Percentiles rank a stretch among this genome's conserved stretches.
phyloP scores from a whole-genome alignment of 140 eudicot species.

The Ambrosia hybrid region DNA sequence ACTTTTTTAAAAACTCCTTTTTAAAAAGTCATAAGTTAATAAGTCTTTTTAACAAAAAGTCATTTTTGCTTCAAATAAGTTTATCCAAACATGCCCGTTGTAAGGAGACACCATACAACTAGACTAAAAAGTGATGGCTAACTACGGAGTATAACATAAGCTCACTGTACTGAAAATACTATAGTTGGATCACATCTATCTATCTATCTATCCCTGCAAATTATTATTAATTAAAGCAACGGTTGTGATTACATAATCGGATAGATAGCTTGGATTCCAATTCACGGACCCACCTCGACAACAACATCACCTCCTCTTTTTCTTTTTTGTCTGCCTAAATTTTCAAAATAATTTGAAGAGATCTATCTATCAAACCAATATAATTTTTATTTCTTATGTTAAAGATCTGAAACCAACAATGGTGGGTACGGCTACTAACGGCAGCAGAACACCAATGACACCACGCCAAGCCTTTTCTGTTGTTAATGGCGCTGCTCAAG shows the following conservation, averaged over 20 bases:
- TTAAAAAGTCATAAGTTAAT: too few relatives aligned
- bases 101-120: too few relatives aligned
- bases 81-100: too few relatives aligned
- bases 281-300: conserved; percentile 23
- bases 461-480: conserved; percentile 48
- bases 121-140: too few relatives aligned
- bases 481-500: conserved; percentile 66
- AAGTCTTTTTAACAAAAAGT: too few relatives aligned
- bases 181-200: too few relatives aligned
- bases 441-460: conserved; percentile 39
- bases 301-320: not conserved
- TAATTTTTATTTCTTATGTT: not conserved
- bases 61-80: too few relatives aligned
- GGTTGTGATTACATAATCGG: conserved; percentile 44
- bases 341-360: not conserved
- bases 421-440: conserved; percentile 56
- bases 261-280: conserved; percentile 52
- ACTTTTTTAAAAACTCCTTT: too few relatives aligned
- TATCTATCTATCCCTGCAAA: too few relatives aligned
- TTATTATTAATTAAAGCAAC: not conserved
- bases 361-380: too few relatives aligned
- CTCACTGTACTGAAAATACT: too few relatives aligned
- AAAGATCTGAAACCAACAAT: conserved; percentile 46
- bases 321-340: not conserved
- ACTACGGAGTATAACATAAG: too few relatives aligned